These are phyloP conservation scores for Trematosphaeria pertusa DNA, from an alignment of 2,329 filamentous ascomycete species.

Conservation along the genomic window DNA sequence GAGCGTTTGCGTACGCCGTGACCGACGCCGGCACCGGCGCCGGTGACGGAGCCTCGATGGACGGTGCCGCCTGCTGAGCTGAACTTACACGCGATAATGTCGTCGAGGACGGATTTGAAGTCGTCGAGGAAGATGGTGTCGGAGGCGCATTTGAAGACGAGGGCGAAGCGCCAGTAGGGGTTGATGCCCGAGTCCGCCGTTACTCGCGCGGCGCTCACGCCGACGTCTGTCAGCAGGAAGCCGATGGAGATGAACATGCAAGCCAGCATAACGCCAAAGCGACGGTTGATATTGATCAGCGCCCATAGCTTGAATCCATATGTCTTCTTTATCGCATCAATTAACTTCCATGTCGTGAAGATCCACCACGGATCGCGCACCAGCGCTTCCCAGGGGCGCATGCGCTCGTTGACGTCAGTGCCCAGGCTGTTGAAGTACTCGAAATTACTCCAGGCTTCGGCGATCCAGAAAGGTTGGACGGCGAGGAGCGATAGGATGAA, in stretches of 20 bases:
- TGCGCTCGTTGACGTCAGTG: conserved; percentile 34
- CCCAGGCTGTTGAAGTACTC: conserved; percentile 44
- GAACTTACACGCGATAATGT: conserved; percentile 36
- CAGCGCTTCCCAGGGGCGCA: conserved; percentile 42
- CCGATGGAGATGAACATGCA: conserved; percentile 43
- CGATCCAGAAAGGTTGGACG: conserved; percentile 46
- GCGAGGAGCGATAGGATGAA: conserved; percentile 41
- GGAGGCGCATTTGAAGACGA: conserved; percentile 46
- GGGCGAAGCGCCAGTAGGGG: conserved; percentile 44
- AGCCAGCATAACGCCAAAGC: conserved; percentile 43
- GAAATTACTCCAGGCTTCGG: conserved; percentile 46
- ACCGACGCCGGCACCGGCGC: conserved; percentile 10
- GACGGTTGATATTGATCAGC: conserved; percentile 34
- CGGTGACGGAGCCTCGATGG: conserved; percentile 18
- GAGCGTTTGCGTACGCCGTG: conserved; percentile 20
- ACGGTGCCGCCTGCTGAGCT: conserved; percentile 24
- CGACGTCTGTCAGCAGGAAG: conserved; percentile 40
- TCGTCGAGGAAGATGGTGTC: conserved; percentile 47
- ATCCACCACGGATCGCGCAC: conserved; percentile 47
- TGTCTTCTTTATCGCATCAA: conserved; percentile 41
- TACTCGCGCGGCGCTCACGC: conserved; percentile 35
- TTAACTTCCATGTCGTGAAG: conserved; percentile 43
- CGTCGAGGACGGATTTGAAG: conserved; percentile 45
- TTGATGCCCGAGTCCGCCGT: conserved; percentile 40
- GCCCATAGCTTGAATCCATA: conserved; percentile 37